Percentiles rank a stretch among this genome's conserved stretches.
Evolutionary conservation across 768 basidiomycete species (phyloP).

Genomic region (Leccinum incarnatum): DNA sequence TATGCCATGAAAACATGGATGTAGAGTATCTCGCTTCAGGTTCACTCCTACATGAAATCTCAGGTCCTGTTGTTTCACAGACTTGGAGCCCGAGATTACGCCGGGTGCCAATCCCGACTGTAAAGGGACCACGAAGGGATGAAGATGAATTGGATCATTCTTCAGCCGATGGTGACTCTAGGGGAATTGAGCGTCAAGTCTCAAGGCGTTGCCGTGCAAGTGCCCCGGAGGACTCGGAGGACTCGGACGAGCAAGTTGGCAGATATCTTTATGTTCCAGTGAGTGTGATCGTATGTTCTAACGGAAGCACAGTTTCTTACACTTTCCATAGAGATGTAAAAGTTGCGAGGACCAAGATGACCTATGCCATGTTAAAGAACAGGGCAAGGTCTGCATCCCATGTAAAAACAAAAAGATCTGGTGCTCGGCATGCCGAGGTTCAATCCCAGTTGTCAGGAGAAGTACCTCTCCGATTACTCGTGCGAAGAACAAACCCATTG

Average conservation of each 20-base stretch:
- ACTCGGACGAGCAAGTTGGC: not conserved
- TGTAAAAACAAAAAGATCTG: not conserved
- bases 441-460: no score
- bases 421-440: not conserved
- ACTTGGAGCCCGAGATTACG: no score
- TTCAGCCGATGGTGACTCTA: no score
- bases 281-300: not conserved
- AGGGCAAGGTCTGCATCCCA: not conserved
- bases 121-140: no score
- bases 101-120: no score
- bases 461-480: no score
- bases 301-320: not conserved
- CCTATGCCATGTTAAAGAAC: not conserved
- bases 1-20: not conserved
- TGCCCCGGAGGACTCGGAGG: not conserved
- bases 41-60: no score
- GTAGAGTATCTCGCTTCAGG: not conserved
- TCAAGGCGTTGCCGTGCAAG: not conserved
- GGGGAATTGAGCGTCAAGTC: no score
- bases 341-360: not conserved
- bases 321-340: constrained; percentile 1
- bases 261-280: constrained; percentile 4
- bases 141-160: no score
- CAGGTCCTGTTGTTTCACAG: no score
- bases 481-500: no score